Percentiles rank a stretch among this genome's conserved stretches.
Conservation (phyloP, 257 asterid species). For the Solanum pennellii region DNA sequence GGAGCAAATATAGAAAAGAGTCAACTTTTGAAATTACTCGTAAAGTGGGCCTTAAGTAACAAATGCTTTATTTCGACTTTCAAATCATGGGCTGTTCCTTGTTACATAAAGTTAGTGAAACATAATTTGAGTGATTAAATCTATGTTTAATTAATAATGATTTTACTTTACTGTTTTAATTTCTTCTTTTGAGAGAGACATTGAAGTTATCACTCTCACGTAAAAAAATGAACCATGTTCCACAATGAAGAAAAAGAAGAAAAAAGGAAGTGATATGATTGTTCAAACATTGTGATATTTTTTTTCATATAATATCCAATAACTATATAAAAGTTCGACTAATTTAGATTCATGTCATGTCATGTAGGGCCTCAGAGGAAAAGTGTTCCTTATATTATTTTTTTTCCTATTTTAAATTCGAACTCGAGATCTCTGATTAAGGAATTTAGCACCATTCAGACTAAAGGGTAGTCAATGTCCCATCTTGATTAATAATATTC, state of each 20-base stretch:
- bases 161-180: background rate
- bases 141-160: background rate
- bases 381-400: accelerated
- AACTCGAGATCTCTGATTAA: background rate
- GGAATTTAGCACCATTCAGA: accelerated
- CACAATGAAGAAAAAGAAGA: background rate
- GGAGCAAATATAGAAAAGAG: background rate
- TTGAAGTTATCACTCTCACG: background rate
- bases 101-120: background rate
- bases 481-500: background rate
- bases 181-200: background rate
- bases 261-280: background rate
- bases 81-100: background rate
- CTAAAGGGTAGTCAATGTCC: background rate
- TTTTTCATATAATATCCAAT: no score
- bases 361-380: accelerated
- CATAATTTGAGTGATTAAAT: background rate
- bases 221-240: background rate
- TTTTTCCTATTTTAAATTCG: background rate
- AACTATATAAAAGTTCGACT: no score
- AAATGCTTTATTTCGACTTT: background rate
- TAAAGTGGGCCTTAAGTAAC: background rate
- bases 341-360: accelerated
- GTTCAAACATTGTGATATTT: background rate
- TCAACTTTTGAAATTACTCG: background rate